Base-by-base conservation (phyloP, 305 asterid species). In the Fraxinus nigra region DNA sequence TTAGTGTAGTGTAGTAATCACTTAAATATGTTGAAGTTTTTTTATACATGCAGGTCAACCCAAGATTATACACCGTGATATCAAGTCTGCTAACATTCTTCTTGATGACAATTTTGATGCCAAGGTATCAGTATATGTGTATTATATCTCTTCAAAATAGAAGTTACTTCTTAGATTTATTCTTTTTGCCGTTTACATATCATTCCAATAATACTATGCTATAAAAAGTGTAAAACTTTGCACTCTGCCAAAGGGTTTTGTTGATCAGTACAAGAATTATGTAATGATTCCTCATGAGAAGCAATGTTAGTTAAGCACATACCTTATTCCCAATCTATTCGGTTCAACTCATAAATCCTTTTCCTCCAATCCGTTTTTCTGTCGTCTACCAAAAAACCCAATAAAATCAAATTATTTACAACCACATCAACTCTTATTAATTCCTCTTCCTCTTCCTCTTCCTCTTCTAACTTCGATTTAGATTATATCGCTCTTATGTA, bases 41-140 rank as follows among this genome's bases (percentile, higher is more conserved):
- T 81, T 70, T 88, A 69, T 65, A 74, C 80, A 43, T 87, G 85
- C 94, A 95, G 98, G 98, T 85, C 91, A 89, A 76, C 98, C 98
- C 82, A 95, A 90, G 89, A 89, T 95, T 82, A 95, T 93, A 83
- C 97, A 95, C 81, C 94, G 98, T 32, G 98, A 95, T 87, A 92
- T 95, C 89, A 95, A 95, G 90, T 92, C 98, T 38, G 69, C 98
- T 78, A 95, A 93, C 88, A 93, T 95, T 89, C 97, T 93, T 72
- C 89, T 93, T 32, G 98, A 91, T 83, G 85, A 90, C 37, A 89
- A 91, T 78, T 95, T 95, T 82, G 97, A 95, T 85, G 92, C 98
- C 43, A 95, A 95, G 97, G 98, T 93, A 78, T 75, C 59, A 14
- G 81, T 48, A 32, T 30, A 32, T 30, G 75, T 30, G 37, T 69